These are phyloP conservation scores for Xylaria sp. DNA, from an alignment of 2,329 filamentous ascomycete genomes.

Conservation along the genomic window DNA sequence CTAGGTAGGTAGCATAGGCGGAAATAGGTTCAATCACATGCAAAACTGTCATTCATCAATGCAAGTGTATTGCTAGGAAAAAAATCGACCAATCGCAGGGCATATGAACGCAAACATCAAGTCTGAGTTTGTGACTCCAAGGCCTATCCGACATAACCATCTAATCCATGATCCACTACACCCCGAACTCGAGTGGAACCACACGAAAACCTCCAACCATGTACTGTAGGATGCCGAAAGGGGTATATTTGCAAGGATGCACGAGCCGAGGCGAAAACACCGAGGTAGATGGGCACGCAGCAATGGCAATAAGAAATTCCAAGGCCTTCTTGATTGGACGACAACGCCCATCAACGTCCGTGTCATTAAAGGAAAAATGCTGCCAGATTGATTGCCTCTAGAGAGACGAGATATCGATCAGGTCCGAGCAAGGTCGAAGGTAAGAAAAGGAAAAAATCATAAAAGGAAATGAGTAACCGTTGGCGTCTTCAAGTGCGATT, in stretches of 20 bases:
- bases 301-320: conserved; percentile 17
- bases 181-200: conserved; percentile 23
- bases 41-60: conserved; percentile 23
- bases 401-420: conserved; percentile 29
- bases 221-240: conserved; percentile 26
- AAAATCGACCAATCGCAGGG: conserved; percentile 32
- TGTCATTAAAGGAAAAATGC: conserved; percentile 33
- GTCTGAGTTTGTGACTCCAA: conserved; percentile 21
- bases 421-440: conserved; percentile 24
- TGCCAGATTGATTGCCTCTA: conserved; percentile 30
- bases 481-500: conserved; percentile 34
- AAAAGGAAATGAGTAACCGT: conserved; percentile 36
- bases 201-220: conserved; percentile 26
- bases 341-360: conserved; percentile 15
- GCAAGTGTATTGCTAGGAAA: conserved; percentile 37
- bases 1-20: no score
- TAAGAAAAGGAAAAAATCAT: conserved; percentile 33
- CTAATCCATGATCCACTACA: conserved; percentile 27
- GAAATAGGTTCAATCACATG: conserved; percentile 13
- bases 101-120: conserved; percentile 26
- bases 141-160: conserved; percentile 30
- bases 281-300: conserved; percentile 9
- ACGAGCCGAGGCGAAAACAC: conserved; percentile 22
- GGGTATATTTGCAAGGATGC: conserved; percentile 35
- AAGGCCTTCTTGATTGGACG: conserved; percentile 5